Percentiles rank a stretch among this genome's conserved stretches.
phyloP scores from a whole-genome alignment of 1,139 yeast genomes.

The Candida tropicalis region DNA sequence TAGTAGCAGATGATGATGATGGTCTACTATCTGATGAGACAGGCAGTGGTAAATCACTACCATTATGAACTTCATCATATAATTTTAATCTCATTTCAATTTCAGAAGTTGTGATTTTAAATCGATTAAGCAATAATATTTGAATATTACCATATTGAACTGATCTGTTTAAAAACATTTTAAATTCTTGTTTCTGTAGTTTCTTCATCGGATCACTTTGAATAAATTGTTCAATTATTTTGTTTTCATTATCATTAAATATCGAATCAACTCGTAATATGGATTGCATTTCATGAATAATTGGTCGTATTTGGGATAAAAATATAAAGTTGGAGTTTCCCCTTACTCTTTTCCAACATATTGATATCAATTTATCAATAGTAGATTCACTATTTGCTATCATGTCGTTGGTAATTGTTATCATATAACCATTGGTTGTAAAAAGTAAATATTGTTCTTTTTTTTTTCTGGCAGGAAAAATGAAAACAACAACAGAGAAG shows the following conservation, averaged over 20 bases:
- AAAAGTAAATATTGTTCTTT: too few relatives aligned
- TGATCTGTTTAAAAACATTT: conserved; percentile 31
- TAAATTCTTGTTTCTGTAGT: conserved; percentile 30
- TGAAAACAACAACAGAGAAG: not conserved
- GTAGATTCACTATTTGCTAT: not conserved
- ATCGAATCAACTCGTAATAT: conserved; percentile 24
- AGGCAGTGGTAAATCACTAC: not conserved
- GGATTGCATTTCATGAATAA: conserved; percentile 31
- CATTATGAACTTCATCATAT: not conserved
- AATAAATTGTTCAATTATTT: conserved; percentile 29
- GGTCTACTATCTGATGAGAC: not conserved
- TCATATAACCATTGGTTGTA: not conserved
- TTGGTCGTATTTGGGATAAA: conserved; percentile 28
- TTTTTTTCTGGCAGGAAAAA: too few relatives aligned
- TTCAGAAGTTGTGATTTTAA: conserved; percentile 21
- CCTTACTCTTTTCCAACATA: conserved; percentile 29
- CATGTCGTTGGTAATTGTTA: not conserved
- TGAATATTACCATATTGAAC: conserved; percentile 27
- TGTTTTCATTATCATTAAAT: conserved; percentile 29
- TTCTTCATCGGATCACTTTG: conserved; percentile 30
- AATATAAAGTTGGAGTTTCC: conserved; percentile 26
- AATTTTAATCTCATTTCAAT: conserved; percentile 7
- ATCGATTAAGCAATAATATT: conserved; percentile 28
- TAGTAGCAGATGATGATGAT: not conserved
- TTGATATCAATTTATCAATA: conserved; percentile 25